Conservation (phyloP, 2,329 filamentous ascomycete genomes). For the Xylariaceae sp. region DNA sequence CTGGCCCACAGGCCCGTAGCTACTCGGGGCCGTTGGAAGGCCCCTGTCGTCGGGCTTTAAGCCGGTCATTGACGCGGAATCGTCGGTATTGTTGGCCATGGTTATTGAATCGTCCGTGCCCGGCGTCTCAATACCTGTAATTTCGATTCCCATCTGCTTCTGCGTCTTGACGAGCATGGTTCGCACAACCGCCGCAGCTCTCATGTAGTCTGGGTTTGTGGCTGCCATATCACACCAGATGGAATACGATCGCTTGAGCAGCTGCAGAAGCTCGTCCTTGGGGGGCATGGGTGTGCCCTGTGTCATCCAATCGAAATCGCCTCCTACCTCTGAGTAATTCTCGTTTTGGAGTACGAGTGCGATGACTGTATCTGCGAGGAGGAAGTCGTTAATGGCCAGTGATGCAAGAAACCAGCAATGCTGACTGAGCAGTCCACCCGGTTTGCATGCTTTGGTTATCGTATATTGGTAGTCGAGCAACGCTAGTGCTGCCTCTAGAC, state of each 20-base stretch:
- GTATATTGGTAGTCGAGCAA: constrained; percentile 52
- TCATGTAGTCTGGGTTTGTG: constrained; percentile 45
- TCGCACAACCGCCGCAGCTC: constrained; percentile 49
- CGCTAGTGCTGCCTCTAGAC: constrained; percentile 51
- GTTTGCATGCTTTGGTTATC: constrained; percentile 53
- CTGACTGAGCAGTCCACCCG: constrained; percentile 55
- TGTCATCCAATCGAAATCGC: constrained; percentile 40
- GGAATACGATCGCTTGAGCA: constrained; percentile 46
- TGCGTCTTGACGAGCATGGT: constrained; percentile 50
- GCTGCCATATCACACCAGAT: constrained; percentile 49
- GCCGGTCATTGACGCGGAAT: constrained; percentile 20
- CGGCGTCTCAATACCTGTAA: constrained; percentile 5
- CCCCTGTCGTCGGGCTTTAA: constrained; percentile 21
- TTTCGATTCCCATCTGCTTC: constrained; percentile 21
- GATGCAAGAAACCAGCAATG: constrained; percentile 61
- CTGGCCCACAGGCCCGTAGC: constrained; percentile 11
- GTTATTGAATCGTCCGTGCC: neutral
- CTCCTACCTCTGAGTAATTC: constrained; percentile 42
- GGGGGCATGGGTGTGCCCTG: constrained; percentile 37
- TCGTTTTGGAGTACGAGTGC: constrained; percentile 55
- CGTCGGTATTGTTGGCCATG: constrained; percentile 2
- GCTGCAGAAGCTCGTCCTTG: constrained; percentile 43
- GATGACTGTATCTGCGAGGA: constrained; percentile 63
- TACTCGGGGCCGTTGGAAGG: constrained; percentile 13
- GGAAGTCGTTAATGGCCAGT: constrained; percentile 61